Base-by-base conservation (phyloP, 2,329 filamentous ascomycete genomes). In the Ceratocystis ficicola region DNA sequence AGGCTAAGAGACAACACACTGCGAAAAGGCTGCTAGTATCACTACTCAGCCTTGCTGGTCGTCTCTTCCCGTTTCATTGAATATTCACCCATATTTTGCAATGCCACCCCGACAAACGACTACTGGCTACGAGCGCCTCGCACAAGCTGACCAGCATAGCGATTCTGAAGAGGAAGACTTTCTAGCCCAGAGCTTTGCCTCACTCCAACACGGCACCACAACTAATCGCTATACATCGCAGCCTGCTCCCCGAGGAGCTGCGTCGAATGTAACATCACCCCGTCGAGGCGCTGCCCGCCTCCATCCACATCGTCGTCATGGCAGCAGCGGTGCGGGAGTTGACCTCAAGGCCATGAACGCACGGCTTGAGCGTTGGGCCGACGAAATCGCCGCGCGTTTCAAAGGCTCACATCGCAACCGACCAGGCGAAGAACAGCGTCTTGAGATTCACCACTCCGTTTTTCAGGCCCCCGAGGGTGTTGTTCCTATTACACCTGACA, bases 261-360 rank as follows among this genome's bases (percentile, higher is more conserved):
- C 64, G 3, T 83, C 82, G 64, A 81, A 79, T 73, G 84, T 86
- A 80, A 76, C 80, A 66, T 81, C 81, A 46, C 80, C 81, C 60
- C 65, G 52, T 28, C 62, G 36, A 17, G 41, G 50, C 50, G 25
- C 50, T 46, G 22, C 28, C 4, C 46, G 22, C 44, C 4, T 22
- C 17, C 59, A 17, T 17, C 44, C 59, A 12, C 66, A 62, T 22
- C 59, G 57, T 73, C 79, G 77, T 71, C 76, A 73, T 71, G 81
- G 74, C 70, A 88, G 74, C 70, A 88, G 89, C 73, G 94, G 92
- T 71, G 90, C 90, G 22, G 93, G 92, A 2, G 93, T 99, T 20
- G 94, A 99, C 73, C 89, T 99, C 73, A 97, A 97, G 75, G 94
- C 94, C 68, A 97, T 99, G 76, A 99, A 99, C 75, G 92, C 93